Evolutionary conservation across 1,139 yeast species (phyloP), one percentile per base, ranked within the genome.

Genomic region (Geotrichum aggregatum): DNA sequence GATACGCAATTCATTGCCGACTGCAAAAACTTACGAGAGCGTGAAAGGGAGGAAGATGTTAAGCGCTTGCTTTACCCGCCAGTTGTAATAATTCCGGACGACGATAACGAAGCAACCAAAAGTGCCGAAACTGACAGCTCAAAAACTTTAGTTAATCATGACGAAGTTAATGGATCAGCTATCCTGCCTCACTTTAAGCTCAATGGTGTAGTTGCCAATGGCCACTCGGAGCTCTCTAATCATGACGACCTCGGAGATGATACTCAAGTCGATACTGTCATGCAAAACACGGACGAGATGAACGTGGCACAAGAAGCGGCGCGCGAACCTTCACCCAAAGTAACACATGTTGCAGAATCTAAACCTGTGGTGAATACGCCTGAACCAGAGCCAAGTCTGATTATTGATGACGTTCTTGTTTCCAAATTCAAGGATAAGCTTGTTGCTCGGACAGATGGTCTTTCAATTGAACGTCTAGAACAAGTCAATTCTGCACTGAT

Each of bases 381-480:
- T 26, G 50, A 33, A 22, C 45, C 47, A 18, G 47, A 50, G 13
- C 47, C 52, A 8, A 47, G 46, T 10, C 36, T 51, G 16, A 47
- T 43, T 14, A 52, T 78, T 10, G 76, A 78, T 56, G 62, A 55
- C 2, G 59, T 52, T 0, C 61, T 57, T 4, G 56, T 78, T 1
- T 59, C 56, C 0, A 34, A 52, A 1, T 61, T 76, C 19, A 57
- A 67, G 31, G 22, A 58, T 1, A 47, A 56, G 38, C 65, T 83
- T 6, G 66, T 75, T 10, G 50, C 52, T 0, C 60, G 59, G 19
- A 79, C 95, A 0, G 73, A 70, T 13, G 74, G 73, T 19, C 75
- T 74, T 57, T 78, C 81, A 2, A 75, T 92, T n/a, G 95, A 87
- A 54, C 73, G 76, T 55, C 72, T 92, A 38, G 97, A 92, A 68